phyloP scores from a whole-genome alignment of 2,329 filamentous ascomycete genomes.

The Macrophomina phaseolina region DNA sequence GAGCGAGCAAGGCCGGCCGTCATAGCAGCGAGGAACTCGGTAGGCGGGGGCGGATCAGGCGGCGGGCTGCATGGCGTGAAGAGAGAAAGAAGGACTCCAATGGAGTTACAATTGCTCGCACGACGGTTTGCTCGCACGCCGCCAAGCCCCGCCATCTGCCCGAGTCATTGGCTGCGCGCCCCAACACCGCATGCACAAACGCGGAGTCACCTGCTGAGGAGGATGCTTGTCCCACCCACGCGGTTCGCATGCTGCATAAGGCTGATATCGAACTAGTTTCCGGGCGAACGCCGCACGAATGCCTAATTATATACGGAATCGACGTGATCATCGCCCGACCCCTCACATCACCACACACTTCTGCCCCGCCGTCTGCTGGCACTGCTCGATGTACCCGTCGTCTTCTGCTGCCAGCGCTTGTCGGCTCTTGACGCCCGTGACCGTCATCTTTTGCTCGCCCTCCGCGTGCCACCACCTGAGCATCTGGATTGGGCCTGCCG shows the following conservation, averaged over 20 bases:
- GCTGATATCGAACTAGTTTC: conserved; percentile 3
- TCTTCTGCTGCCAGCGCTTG: conserved; percentile 67
- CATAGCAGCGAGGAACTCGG: conserved; percentile 22
- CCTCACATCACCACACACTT: conserved; percentile 52
- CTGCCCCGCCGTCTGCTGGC: conserved; percentile 44
- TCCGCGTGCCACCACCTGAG: conserved; percentile 92
- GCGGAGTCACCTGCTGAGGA: conserved; percentile 26
- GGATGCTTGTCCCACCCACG: conserved; percentile 4
- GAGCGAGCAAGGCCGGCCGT: conserved; percentile 7
- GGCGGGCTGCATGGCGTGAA: conserved; percentile 6
- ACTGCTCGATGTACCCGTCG: conserved; percentile 76
- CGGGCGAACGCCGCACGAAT: neutral
- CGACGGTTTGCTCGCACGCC: conserved; percentile 11
- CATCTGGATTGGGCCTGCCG: conserved; percentile 73
- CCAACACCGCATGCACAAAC: conserved; percentile 4
- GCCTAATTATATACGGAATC: conserved; percentile 4
- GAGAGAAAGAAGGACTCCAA: neutral
- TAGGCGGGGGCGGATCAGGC: conserved; percentile 4
- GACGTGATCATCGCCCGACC: neutral
- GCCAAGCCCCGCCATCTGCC: neutral
- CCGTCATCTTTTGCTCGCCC: conserved; percentile 79
- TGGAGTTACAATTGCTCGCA: conserved; percentile 18
- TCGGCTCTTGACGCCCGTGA: conserved; percentile 74
- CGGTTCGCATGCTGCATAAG: conserved; percentile 16
- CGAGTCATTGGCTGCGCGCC: conserved; percentile 9